Conservation (phyloP, 2,329 filamentous ascomycete genomes). For the Botrytis tulipae region DNA sequence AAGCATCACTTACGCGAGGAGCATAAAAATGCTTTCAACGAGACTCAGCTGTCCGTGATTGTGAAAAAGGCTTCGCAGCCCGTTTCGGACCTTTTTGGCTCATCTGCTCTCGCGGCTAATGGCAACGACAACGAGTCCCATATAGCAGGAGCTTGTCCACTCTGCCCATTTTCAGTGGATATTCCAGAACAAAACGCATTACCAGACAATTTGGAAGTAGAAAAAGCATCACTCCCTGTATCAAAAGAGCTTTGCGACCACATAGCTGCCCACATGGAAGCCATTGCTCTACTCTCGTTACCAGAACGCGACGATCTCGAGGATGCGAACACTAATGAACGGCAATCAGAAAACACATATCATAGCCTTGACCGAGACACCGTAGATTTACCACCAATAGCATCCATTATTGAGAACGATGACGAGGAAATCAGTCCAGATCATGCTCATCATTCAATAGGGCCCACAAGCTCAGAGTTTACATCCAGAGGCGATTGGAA, state of each 20-base stretch:
- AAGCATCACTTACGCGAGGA: background rate
- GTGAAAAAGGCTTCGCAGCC: background rate
- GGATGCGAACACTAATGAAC: conserved; percentile 1
- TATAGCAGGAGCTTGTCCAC: background rate
- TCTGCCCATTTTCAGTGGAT: conserved; percentile 3
- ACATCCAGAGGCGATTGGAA: background rate
- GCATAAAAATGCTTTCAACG: background rate
- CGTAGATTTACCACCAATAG: background rate
- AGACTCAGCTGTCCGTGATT: conserved; percentile 5
- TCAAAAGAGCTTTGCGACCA: background rate
- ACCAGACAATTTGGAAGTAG: background rate
- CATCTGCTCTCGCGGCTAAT: background rate
- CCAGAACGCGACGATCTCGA: conserved; percentile 15
- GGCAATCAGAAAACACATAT: conserved; percentile 3
- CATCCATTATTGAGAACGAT: background rate
- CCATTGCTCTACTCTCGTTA: conserved; percentile 3
- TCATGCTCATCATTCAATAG: background rate
- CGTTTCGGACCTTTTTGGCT: background rate
- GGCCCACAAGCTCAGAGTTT: background rate
- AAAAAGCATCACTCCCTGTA: background rate
- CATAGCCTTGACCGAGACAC: background rate
- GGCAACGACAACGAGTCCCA: background rate
- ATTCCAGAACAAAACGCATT: background rate
- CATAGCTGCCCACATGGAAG: conserved; percentile 12
- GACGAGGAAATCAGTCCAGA: background rate